Evolutionary conservation across 2,329 filamentous ascomycete genomes (phyloP).

Genomic region (Arthroderma sp.): DNA sequence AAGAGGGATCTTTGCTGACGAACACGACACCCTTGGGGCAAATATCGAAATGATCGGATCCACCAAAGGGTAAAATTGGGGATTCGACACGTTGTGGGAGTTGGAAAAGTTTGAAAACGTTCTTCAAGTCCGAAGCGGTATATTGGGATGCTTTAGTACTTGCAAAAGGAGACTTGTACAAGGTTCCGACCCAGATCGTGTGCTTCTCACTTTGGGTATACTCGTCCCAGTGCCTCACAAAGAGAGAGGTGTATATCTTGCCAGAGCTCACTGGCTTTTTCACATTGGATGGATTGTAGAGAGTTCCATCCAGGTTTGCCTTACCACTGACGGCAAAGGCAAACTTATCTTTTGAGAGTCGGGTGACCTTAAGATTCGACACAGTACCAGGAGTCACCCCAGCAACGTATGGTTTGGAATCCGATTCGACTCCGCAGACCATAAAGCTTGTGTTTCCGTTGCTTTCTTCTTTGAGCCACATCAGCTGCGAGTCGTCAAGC

Average conservation of each 20-base stretch:
- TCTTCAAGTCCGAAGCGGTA: conserved; percentile 30
- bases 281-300: conserved; percentile 40
- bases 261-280: conserved; percentile 37
- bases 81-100: conserved; percentile 32
- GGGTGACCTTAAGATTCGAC: conserved; percentile 36
- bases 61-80: conserved; percentile 39
- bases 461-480: conserved; percentile 36
- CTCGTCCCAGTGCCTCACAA: conserved; percentile 43
- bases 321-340: conserved; percentile 38
- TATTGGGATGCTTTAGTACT: conserved; percentile 19
- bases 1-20: conserved; percentile 35
- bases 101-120: conserved; percentile 25
- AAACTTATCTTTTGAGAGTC: conserved; percentile 31
- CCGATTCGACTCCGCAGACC: conserved; percentile 32
- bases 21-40: conserved; percentile 36
- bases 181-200: conserved; percentile 38
- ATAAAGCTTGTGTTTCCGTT: conserved; percentile 39
- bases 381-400: conserved; percentile 30
- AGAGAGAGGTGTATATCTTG: conserved; percentile 39
- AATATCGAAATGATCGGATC: conserved; percentile 37
- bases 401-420: conserved; percentile 30
- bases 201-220: conserved; percentile 40
- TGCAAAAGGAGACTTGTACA: conserved; percentile 31
- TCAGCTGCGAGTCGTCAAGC: conserved; percentile 34
- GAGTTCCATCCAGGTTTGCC: conserved; percentile 36